Base-by-base conservation (phyloP, 2,329 filamentous ascomycete genomes). In the Alternaria novae-zelandiae region DNA sequence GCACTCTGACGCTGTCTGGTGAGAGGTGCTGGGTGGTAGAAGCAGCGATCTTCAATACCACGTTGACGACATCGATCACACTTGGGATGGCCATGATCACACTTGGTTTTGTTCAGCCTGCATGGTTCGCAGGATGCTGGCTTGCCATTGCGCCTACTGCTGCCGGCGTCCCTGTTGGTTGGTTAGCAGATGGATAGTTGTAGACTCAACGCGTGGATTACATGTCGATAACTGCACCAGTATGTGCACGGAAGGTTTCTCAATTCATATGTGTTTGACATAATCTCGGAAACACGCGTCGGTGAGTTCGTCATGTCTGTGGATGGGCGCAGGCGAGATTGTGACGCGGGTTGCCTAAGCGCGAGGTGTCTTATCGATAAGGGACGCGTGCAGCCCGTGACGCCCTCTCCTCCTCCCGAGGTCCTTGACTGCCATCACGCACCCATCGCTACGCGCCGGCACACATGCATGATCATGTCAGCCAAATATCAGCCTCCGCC, bases 21-120 rank as follows among this genome's bases (percentile, higher is more conserved):
- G 17, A 79, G 66, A 26, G 77, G 77, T 12, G 77, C 75, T 23
- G 77, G 76, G 61, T 78, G 76, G 59, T 79, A 78, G 63, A 76
- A 77, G 54, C 77, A 79, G 13, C 70, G 65, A 1, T 78, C 74
- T 46, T 72, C 67, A 12, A 78, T 77, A 17, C 77, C 75, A 26
- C 76, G 70, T 45, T 78, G 75, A 12, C 69, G 66, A 59, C 77
- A 79, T 26, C 75, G 72, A 55, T 75, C 68, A 54, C 77, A 79
- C 56, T 71, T 78, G 0, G 76, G 77, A 36, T 65, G 69, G 2
- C 68, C 67, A 47, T 78, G 75, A 57, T 78, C 77, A 47, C 76
- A 79, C 54, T 71, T 71, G 7, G 74, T 78, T 44, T 77, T 78
- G 63, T 78, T 78, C 46, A 76, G 58, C 36, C 76, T 68, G 62